Evolutionary conservation across 805 yeast species (phyloP), one percentile per base, ranked within the genome.

Genomic region (Starmera amethionina): DNA sequence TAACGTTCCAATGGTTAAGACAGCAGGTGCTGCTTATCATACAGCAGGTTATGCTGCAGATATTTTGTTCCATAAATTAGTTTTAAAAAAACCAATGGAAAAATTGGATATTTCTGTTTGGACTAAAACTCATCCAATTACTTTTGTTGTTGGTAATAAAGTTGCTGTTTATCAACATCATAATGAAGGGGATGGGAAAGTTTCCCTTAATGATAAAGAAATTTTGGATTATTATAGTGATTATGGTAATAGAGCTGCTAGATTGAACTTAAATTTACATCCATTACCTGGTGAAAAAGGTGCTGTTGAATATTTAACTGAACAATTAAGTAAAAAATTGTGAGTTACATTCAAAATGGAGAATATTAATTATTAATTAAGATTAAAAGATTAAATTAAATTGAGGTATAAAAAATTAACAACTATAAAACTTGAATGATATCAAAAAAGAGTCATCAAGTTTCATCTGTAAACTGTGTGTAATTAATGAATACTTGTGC

Each of bases 11-110:
- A 60, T 64, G 32, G 61, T 65, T 42, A 66, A 65, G 47, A 60
- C 64, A 4, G 68, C 70, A 5, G 70, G 70, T 3, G 65, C 62
- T 45, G 70, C 70, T 9, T 54, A 43, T 43, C 46, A 41, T 14
- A 53, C 50, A 29, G 58, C 56, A 18, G 41, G 40, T 12, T 32
- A 36, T 30, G 56, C 46, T n/a, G 52, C 52, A 4, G 39, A 47
- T 29, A 42, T 46, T 5, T 10, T 52, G 30, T 39, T 39, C 31
- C 51, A 54, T 35, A 15, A 52, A 10, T 8, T 46, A 2, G 46
- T 47, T 2, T 22, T 8, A 3, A 22, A 22, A 8, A 22, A 22
- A 22, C 36, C 38, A 29, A 45, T 43, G 30, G 46, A 37, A 19
- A 48, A 47, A 39, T 42, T 40, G 2, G 27, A 34, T 10, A 42